Base-by-base conservation (phyloP, 2,329 filamentous ascomycete species). In the Sporothrix sp. region DNA sequence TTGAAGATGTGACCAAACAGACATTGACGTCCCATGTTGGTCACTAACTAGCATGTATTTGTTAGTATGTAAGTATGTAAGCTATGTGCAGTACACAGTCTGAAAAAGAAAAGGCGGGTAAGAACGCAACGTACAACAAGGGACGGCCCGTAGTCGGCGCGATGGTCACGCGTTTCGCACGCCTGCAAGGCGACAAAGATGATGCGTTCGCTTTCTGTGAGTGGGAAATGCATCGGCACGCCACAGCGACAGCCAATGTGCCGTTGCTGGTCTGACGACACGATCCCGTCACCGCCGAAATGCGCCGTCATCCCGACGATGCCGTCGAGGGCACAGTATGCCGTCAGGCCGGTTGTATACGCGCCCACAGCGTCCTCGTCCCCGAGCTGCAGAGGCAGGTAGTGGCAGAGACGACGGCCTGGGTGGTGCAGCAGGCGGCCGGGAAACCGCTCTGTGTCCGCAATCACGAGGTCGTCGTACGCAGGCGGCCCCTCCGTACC, bases 221-320 rank as follows among this genome's bases (percentile, higher is more conserved):
- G 27, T 13, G 33, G 33, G 11, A 52, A 21, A 39, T 52, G 40
- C 25, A 50, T 35, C 9, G 27, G 40, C 11, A 50, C 18, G 46
- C 51, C 46, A 20, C 39, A 39, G 20, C 16, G 46, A 18, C 46
- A 52, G 40, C 51, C 46, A 23, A 52, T 46, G 28, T 50, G 46
- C 21, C 40, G 39, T 39, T 52, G 45, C n/a, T 36, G 21, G 20
- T 39, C 39, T 4, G 45, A 52, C 13, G n/a, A 32, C 21, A 25
- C 14, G 18, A 52, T 30, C 2, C 51, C 51, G 40, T 49, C 51
- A n/a, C 40, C 39, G 39, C 39, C 46, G 38, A 52, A 52, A 46
- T 52, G 40, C 2, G 51, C 39, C 16, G 46, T 42, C 39, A 52
- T 52, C 18, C 46, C 46, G 28, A 37, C 30, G n/a, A 49, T 45